Percentiles rank a stretch among this genome's conserved stretches.
These are phyloP conservation scores for Rhodomyrtus psidioides DNA, from an alignment of 441 rosid genomes.

Conservation along the genomic window DNA sequence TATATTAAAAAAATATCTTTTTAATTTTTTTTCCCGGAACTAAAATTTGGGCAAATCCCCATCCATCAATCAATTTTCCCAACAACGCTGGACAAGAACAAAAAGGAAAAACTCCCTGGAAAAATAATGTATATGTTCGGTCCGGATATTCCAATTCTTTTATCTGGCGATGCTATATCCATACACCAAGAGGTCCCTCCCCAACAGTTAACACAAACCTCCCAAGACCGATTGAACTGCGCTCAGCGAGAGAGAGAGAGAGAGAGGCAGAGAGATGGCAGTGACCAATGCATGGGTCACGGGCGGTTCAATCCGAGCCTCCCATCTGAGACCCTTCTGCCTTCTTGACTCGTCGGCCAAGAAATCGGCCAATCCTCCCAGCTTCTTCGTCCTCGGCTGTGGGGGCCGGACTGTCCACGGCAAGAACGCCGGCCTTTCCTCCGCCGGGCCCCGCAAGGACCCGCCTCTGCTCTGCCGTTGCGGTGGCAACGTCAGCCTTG, in stretches of 20 bases:
- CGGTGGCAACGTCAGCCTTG: background rate
- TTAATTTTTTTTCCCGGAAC: background rate
- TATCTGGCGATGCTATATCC: constrained; percentile 1
- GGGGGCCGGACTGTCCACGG: background rate
- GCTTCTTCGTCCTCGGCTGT: background rate
- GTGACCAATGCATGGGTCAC: constrained; percentile 3
- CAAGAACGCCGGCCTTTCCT: background rate
- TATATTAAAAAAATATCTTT: too few species aligned
- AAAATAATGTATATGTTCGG: background rate
- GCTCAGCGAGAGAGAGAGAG: background rate
- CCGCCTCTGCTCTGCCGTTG: constrained; percentile 34
- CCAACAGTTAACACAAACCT: background rate
- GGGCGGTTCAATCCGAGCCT: background rate
- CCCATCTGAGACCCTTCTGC: background rate
- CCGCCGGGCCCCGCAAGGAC: constrained; percentile 14
- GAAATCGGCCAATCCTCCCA: background rate
- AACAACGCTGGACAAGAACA: background rate
- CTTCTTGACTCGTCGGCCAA: background rate
- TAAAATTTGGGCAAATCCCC: background rate
- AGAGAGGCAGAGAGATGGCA: background rate
- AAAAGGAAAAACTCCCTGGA: background rate
- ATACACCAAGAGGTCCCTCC: background rate
- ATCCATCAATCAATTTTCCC: background rate
- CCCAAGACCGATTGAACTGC: background rate
- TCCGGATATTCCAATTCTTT: background rate